These are phyloP conservation scores for Chenopodium formosanum DNA, from an alignment of 148 eudicot species.

Conservation along the genomic window DNA sequence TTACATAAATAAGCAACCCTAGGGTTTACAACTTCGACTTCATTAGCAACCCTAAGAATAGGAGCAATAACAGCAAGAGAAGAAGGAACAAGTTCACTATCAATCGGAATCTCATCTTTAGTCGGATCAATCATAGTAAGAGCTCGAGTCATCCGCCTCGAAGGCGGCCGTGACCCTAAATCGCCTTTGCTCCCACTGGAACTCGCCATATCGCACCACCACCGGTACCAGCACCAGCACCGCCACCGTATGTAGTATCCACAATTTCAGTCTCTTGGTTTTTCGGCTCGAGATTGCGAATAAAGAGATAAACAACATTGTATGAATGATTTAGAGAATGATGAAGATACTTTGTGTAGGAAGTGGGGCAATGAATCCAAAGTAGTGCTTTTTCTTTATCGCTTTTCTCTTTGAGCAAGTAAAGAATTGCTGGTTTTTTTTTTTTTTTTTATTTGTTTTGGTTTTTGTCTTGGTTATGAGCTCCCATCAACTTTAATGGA, in stretches of 20 bases:
- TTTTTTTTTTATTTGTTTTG: not conserved
- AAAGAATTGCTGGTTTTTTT: not conserved
- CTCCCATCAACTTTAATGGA: not conserved
- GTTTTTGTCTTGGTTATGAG: no score
- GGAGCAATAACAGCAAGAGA: constrained; percentile 76
- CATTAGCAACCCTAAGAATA: constrained; percentile 90
- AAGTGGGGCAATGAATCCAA: constrained; percentile 18
- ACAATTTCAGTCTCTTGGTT: no score
- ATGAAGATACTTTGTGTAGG: constrained; percentile 23
- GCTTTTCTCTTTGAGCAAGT: not conserved
- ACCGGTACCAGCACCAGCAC: not conserved
- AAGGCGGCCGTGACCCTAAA: constrained; percentile 30
- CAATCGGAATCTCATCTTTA: constrained; percentile 52
- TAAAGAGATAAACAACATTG: not conserved
- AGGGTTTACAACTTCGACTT: constrained; percentile 65
- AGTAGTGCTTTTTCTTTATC: not conserved
- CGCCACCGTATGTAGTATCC: not conserved
- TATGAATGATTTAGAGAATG: not conserved
- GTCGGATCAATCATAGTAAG: constrained; percentile 52
- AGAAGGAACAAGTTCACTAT: constrained; percentile 91
- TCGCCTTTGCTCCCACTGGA: constrained; percentile 53
- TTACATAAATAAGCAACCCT: constrained; percentile 91
- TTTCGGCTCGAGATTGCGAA: not conserved
- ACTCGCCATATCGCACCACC: constrained; percentile 57
- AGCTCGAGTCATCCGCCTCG: constrained; percentile 42